Base-by-base conservation (phyloP, 768 basidiomycete species). In the Phlebiopsis flavidoalba region DNA sequence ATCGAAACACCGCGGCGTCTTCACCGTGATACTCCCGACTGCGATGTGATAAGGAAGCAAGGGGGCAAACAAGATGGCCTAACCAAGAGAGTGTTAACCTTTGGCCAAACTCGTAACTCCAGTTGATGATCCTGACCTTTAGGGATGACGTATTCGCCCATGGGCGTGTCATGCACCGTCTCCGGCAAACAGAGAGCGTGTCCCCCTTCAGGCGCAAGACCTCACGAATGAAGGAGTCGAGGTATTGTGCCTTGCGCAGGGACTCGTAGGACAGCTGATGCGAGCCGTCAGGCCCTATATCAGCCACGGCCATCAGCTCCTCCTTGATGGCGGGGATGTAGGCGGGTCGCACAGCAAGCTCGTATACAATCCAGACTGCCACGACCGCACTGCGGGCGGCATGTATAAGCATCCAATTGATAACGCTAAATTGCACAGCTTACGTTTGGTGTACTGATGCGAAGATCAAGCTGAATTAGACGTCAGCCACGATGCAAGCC, bases 161-260 rank as follows among this genome's bases (percentile, higher is more conserved):
- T 61, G 7, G 62, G 57, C 4, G 64, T 63, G 35, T 74, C 71
- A 35, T 63, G 56, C 3, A 69, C 71, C 8, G 74, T 73, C 56
- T 66, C 51, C 74, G 65, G 50, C 69, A 68, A 8, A 65, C 64
- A 19, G 68, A 67, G 46, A 75, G 66, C 7, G 72, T 73, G 54
- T 74, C 73, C 17, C 74, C 74, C 60, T 75, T 75, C 12, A 71
- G 70, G 15, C 73, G 71, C 70, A 75, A 67, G 12, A 75, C 74
- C 53, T 75, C 73, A 4, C 74, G 71, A 31, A 74, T 70, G 64
- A 75, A 75, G 0, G 73, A 73, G 58, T 75, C 74, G 17, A 73
- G 58, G 37, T 66, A 57, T 14, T 62, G 64, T 0, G 70, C 69
- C 14, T 69, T 69, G n/a, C 69, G 69, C 21, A 74, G 51, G 4